Evolutionary conservation across 1,139 yeast genomes (phyloP).

Genomic region (Suhomyces bokatorum): DNA sequence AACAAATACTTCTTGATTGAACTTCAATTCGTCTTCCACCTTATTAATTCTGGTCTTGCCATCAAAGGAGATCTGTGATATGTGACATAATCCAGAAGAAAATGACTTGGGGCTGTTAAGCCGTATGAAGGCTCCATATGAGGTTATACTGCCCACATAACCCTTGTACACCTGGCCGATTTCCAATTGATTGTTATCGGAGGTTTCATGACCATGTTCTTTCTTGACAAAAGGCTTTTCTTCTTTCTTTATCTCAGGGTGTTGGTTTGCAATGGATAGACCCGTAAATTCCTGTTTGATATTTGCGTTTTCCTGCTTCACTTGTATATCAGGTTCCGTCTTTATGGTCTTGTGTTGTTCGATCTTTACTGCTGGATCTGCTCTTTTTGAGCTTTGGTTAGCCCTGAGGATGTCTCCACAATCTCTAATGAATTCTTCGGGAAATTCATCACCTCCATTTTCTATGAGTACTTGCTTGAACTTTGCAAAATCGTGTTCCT

Average conservation of each 20-base stretch:
- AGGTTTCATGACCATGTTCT: neutral
- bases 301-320: neutral
- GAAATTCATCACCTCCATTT: slow-evolving; percentile 67
- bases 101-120: slow-evolving; percentile 25
- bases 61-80: slow-evolving; percentile 61
- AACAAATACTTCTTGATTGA: slow-evolving; percentile 66
- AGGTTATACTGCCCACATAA: slow-evolving; percentile 54
- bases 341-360: neutral
- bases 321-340: neutral
- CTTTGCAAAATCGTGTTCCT: slow-evolving; percentile 20
- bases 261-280: slow-evolving; percentile 18
- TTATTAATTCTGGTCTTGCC: slow-evolving; percentile 49
- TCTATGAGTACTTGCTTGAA: slow-evolving; percentile 48
- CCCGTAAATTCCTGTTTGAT: slow-evolving; percentile 16
- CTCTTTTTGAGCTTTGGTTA: neutral
- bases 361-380: neutral
- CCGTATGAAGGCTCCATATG: slow-evolving; percentile 79
- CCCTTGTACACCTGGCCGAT: slow-evolving; percentile 59
- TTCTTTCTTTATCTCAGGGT: neutral
- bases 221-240: neutral
- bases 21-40: slow-evolving; percentile 58
- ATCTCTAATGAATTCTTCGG: slow-evolving; percentile 42
- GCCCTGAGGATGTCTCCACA: slow-evolving; percentile 23
- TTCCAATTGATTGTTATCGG: slow-evolving; percentile 1
- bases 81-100: slow-evolving; percentile 68